phyloP scores from a whole-genome alignment of 768 basidiomycete genomes.

The Tubosaeta sp. region DNA sequence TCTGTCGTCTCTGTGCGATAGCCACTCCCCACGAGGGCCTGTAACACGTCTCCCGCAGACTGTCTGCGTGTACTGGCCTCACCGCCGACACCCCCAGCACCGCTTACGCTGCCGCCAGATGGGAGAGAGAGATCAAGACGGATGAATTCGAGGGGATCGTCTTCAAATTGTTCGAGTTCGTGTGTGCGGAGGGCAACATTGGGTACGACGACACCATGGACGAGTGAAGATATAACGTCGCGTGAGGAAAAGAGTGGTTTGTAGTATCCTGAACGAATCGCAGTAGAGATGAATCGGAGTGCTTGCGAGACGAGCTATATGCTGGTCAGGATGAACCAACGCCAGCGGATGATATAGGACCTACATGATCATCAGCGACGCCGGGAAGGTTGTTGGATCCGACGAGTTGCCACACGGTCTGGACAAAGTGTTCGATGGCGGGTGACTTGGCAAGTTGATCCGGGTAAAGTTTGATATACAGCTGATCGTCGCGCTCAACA shows the following conservation, averaged over 20 bases:
- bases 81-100: conserved; percentile 28
- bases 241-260: conserved; percentile 72
- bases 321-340: background rate
- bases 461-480: conserved; percentile 80
- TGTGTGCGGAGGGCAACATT: conserved; percentile 85
- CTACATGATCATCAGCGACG: conserved; percentile 70
- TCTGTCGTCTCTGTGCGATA: conserved; percentile 84
- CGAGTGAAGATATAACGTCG: conserved; percentile 78
- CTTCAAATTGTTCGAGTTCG: conserved; percentile 94
- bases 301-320: conserved; percentile 83
- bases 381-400: conserved; percentile 62
- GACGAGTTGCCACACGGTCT: conserved; percentile 86
- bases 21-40: conserved; percentile 78
- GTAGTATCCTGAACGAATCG: conserved; percentile 86
- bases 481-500: conserved; percentile 32
- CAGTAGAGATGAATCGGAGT: conserved; percentile 85
- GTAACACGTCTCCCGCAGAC: conserved; percentile 93
- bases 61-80: conserved; percentile 86
- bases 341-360: conserved; percentile 14
- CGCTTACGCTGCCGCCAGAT: conserved; percentile 39
- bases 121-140: conserved; percentile 30
- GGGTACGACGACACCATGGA: conserved; percentile 90
- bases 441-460: conserved; percentile 65
- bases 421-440: conserved; percentile 71
- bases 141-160: conserved; percentile 90